Evolutionary conservation across 768 basidiomycete genomes (phyloP).

Genomic region (Lactarius deliciosus): DNA sequence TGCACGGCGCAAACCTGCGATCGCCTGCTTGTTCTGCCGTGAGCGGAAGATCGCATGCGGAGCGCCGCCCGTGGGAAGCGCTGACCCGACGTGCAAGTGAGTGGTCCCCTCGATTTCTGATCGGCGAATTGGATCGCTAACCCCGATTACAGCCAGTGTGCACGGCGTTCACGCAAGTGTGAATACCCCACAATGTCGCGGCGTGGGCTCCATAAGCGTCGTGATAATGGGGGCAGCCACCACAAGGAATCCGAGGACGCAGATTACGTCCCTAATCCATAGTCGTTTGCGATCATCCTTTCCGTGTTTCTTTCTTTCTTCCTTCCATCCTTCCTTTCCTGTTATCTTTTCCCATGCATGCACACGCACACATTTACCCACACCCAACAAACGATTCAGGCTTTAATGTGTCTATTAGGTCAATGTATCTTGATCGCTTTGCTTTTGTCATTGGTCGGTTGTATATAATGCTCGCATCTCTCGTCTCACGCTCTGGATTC

Average conservation of each 20-base stretch:
- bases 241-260: constrained; percentile 21
- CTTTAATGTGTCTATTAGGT: constrained; percentile 12
- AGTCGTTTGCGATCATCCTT: neutral
- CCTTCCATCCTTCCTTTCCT: neutral
- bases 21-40: constrained; percentile 44
- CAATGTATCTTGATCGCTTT: constrained; percentile 16
- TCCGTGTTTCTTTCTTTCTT: neutral
- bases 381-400: neutral
- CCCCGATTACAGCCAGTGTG: constrained; percentile 26
- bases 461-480: constrained; percentile 20
- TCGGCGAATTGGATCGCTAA: constrained; percentile 12
- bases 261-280: constrained; percentile 24
- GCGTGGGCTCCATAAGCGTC: constrained; percentile 30
- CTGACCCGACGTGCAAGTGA: constrained; percentile 30
- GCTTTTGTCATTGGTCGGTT: constrained; percentile 16
- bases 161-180: constrained; percentile 29
- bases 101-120: constrained; percentile 12
- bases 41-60: constrained; percentile 46
- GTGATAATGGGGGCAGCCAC: constrained; percentile 18
- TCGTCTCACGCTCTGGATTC: constrained; percentile 1
- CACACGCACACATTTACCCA: neutral
- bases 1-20: constrained; percentile 30
- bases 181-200: constrained; percentile 31
- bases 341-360: neutral
- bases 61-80: constrained; percentile 26